A percentile compares a stretch with the other conserved stretches of the same genome.
Evolutionary conservation across 495 filamentous ascomycete genomes (phyloP).

Genomic region (Xylaria palmicola): DNA sequence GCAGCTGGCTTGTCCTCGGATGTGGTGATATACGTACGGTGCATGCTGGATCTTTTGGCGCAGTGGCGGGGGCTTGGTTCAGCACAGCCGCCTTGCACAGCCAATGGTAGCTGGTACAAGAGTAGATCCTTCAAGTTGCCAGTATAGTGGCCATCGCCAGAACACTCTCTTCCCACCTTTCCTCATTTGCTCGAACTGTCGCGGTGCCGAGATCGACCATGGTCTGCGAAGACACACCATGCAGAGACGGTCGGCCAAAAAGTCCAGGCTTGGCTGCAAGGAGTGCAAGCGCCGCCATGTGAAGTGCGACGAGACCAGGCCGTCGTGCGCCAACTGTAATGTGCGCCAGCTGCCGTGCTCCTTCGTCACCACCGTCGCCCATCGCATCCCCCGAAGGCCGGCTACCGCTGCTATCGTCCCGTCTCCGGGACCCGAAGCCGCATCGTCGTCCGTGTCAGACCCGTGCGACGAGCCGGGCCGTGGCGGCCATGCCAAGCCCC

Average conservation of each 20-base stretch:
- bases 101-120: no score
- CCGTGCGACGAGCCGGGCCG: neutral
- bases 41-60: no score
- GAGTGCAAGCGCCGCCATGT: constrained; percentile 26
- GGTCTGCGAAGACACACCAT: neutral
- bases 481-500: neutral
- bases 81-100: no score
- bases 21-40: no score
- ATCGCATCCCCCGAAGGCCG: neutral
- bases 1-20: no score
- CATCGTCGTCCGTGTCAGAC: neutral
- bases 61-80: no score
- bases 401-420: neutral
- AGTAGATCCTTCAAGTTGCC: no score
- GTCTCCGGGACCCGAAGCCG: neutral
- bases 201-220: no score
- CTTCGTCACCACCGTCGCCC: neutral
- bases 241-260: constrained; percentile 3
- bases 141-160: no score
- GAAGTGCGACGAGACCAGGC: constrained; percentile 28
- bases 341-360: constrained; percentile 1
- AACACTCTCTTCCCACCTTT: no score
- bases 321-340: constrained; percentile 23
- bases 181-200: no score
- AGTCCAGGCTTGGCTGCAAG: constrained; percentile 12